A percentile compares a stretch with the other conserved stretches of the same genome.
phyloP scores from a whole-genome alignment of 2,329 filamentous ascomycete genomes.

The Macrophomina pseudophaseolina region DNA sequence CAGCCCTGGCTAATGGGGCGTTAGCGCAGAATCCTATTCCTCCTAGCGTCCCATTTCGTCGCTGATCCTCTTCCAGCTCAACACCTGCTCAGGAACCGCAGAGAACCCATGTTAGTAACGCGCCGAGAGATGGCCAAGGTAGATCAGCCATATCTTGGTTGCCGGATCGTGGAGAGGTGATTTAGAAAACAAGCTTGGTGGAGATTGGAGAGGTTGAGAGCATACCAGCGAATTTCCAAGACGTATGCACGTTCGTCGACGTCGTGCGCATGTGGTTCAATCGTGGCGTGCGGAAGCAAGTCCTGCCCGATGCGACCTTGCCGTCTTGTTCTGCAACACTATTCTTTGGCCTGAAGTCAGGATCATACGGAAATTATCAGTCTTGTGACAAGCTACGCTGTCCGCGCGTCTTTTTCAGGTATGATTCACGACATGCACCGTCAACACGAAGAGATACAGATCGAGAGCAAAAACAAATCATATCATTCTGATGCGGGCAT shows the following conservation, averaged over 20 bases:
- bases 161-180: too few relatives aligned
- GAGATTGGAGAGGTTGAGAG: too few relatives aligned
- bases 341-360: not conserved
- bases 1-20: not conserved
- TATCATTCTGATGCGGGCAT: too few relatives aligned
- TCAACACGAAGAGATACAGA: not conserved
- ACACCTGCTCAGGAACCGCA: too few relatives aligned
- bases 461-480: not conserved
- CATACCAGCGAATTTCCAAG: not conserved
- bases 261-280: too few relatives aligned
- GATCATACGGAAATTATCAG: not conserved
- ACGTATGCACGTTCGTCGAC: not conserved
- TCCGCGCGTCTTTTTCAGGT: not conserved
- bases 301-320: too few relatives aligned
- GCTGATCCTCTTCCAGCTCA: not conserved
- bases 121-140: not conserved
- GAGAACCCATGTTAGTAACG: not conserved
- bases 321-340: not conserved
- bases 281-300: too few relatives aligned
- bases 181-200: too few relatives aligned
- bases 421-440: not conserved
- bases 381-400: not conserved
- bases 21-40: not conserved
- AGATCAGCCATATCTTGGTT: not conserved
- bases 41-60: not conserved